These are phyloP conservation scores for Xylariaceae sp. DNA, from an alignment of 2,329 filamentous ascomycete genomes.

Conservation along the genomic window DNA sequence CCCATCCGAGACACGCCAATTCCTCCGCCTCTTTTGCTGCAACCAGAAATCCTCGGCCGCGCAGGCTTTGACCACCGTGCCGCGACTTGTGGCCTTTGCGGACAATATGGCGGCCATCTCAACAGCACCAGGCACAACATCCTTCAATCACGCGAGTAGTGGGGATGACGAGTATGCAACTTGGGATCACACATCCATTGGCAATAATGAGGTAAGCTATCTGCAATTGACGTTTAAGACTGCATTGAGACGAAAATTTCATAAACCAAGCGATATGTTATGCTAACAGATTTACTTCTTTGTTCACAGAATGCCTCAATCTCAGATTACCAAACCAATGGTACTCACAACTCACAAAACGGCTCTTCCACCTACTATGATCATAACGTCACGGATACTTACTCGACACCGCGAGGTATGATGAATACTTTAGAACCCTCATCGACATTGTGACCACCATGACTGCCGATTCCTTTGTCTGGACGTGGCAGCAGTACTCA, in stretches of 20 bases:
- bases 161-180: conserved; percentile 44
- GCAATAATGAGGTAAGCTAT: conserved; percentile 27
- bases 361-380: conserved; percentile 20
- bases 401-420: conserved; percentile 26
- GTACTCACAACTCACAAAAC: conserved; percentile 18
- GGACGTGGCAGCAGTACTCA: too few relatives aligned
- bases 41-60: too few relatives aligned
- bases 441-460: neutral
- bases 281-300: neutral
- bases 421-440: neutral
- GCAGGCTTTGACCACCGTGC: conserved; percentile 17
- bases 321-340: conserved; percentile 24
- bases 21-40: too few relatives aligned
- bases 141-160: conserved; percentile 47
- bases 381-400: conserved; percentile 21
- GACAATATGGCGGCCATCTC: conserved; percentile 51
- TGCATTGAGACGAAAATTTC: too few relatives aligned
- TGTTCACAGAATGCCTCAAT: neutral
- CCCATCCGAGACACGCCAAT: too few relatives aligned
- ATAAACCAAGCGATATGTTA: too few relatives aligned
- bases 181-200: conserved; percentile 36
- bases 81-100: conserved; percentile 21
- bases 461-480: neutral
- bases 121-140: conserved; percentile 44
- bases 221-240: neutral